Evolutionary conservation across 805 yeast genomes (phyloP).

Genomic region (Metschnikowia santaceciliae): DNA sequence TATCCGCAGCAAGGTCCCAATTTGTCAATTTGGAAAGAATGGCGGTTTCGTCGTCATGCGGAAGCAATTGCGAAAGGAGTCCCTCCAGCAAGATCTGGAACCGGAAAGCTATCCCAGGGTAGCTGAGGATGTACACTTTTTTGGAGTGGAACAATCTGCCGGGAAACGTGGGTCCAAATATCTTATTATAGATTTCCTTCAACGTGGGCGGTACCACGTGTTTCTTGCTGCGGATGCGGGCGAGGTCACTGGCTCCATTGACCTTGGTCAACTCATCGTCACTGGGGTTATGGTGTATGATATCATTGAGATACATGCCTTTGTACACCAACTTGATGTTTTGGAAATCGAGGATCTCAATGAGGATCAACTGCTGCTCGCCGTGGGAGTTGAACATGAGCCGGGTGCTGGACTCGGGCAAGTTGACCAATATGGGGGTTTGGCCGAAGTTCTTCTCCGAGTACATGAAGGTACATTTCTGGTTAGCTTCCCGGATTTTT

Average conservation of each 20-base stretch:
- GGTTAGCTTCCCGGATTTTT: slow-evolving; percentile 23
- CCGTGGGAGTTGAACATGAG: slow-evolving; percentile 26
- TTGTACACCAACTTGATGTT: slow-evolving; percentile 27
- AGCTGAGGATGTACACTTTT: slow-evolving; percentile 43
- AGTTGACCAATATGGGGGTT: slow-evolving; percentile 29
- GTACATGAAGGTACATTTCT: slow-evolving; percentile 28
- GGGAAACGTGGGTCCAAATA: slow-evolving; percentile 62
- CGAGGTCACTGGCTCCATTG: background rate
- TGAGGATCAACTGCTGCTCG: slow-evolving; percentile 25
- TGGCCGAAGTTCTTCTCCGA: slow-evolving; percentile 26
- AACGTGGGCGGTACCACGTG: slow-evolving; percentile 25
- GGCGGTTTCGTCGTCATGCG: slow-evolving; percentile 17
- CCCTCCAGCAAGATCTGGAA: slow-evolving; percentile 30
- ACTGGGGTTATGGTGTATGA: slow-evolving; percentile 14
- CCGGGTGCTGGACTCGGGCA: slow-evolving; percentile 23
- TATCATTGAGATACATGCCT: slow-evolving; percentile 28
- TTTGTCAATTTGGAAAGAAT: slow-evolving; percentile 27
- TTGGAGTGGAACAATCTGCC: slow-evolving; percentile 33
- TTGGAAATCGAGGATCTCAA: slow-evolving; percentile 26
- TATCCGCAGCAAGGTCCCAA: slow-evolving; percentile 31
- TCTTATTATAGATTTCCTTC: slow-evolving; percentile 48
- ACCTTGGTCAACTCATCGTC: slow-evolving; percentile 11
- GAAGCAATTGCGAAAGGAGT: slow-evolving; percentile 13
- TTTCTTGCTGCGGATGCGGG: slow-evolving; percentile 5
- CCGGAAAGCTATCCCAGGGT: slow-evolving; percentile 54